These are phyloP conservation scores for Pholiota microspora DNA, from an alignment of 768 basidiomycete genomes.

Conservation along the genomic window DNA sequence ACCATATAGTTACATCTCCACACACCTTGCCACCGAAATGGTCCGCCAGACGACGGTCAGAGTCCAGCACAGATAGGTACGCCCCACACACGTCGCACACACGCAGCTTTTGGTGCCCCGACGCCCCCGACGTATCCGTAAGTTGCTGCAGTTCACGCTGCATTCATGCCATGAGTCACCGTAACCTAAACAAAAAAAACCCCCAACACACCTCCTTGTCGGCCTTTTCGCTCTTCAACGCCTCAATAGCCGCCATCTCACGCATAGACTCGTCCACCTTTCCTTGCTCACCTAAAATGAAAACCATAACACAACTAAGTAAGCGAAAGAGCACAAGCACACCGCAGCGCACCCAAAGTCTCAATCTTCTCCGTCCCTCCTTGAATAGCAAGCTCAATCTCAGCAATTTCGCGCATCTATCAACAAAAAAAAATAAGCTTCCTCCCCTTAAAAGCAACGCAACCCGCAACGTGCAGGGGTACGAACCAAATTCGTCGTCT, in stretches of 20 bases:
- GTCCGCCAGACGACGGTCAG: slow-evolving; percentile 96
- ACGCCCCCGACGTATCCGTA: slow-evolving; percentile 97
- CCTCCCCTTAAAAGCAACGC: slow-evolving; percentile 7
- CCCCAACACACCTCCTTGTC: slow-evolving; percentile 83
- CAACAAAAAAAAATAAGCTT: slow-evolving; percentile 2
- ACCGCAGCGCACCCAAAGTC: slow-evolving; percentile 69
- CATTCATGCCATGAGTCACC: slow-evolving; percentile 10
- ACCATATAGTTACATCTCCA: slow-evolving; percentile 22
- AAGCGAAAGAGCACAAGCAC: slow-evolving; percentile 11
- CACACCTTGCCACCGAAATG: slow-evolving; percentile 97
- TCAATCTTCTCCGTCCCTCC: slow-evolving; percentile 99
- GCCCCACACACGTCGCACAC: slow-evolving; percentile 99
- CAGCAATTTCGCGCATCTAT: slow-evolving; percentile 98
- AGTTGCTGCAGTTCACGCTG: slow-evolving; percentile 93
- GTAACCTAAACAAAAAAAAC: neutral
- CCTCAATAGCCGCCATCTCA: slow-evolving; percentile 96
- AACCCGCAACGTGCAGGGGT: slow-evolving; percentile 2
- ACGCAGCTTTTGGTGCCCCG: slow-evolving; percentile 98
- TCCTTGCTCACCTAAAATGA: slow-evolving; percentile 83
- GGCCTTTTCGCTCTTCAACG: slow-evolving; percentile 90
- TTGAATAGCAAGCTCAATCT: slow-evolving; percentile 98
- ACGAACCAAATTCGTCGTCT: slow-evolving; percentile 91
- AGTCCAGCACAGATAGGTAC: slow-evolving; percentile 97
- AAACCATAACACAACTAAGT: no score
- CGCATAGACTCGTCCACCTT: slow-evolving; percentile 99